phyloP scores from a whole-genome alignment of 768 basidiomycete genomes.

The Coprinopsis cinerea region DNA sequence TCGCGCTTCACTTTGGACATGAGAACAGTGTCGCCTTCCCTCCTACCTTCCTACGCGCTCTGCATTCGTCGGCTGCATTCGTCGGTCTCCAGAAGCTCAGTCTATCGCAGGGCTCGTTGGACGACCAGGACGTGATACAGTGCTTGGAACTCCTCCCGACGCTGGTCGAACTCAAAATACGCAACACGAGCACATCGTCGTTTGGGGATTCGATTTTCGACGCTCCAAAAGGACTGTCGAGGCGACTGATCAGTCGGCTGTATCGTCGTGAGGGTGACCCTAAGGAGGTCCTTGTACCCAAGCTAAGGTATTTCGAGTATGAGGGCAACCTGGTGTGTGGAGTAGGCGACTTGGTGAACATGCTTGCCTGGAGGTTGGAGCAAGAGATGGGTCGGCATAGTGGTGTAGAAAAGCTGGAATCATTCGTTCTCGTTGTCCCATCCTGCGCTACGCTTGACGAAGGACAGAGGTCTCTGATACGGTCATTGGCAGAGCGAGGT shows the following conservation, averaged over 20 bases:
- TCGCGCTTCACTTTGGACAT: slow-evolving; percentile 15
- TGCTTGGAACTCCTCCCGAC: neutral
- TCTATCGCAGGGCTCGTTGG: slow-evolving; percentile 7
- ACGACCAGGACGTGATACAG: neutral
- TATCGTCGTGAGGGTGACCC: neutral
- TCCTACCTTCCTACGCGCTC: too few relatives aligned
- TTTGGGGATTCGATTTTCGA: too few relatives aligned
- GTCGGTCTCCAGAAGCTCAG: slow-evolving; percentile 3
- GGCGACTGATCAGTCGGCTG: too few relatives aligned
- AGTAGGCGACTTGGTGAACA: neutral
- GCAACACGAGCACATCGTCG: too few relatives aligned
- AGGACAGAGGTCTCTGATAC: neutral
- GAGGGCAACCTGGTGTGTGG: neutral
- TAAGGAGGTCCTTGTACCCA: neutral
- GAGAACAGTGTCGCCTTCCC: slow-evolving; percentile 11
- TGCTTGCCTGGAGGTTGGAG: slow-evolving; percentile 1
- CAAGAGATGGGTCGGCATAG: slow-evolving; percentile 1
- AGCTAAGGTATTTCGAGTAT: neutral
- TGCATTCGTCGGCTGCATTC: neutral
- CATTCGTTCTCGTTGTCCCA: too few relatives aligned
- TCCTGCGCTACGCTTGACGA: neutral
- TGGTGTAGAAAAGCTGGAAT: neutral
- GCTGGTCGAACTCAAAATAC: neutral
- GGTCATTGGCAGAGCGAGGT: too few relatives aligned
- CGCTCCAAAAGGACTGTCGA: too few relatives aligned